phyloP scores from a whole-genome alignment of 352 stramenopile genomes.

The Globisporangium irregulare region DNA sequence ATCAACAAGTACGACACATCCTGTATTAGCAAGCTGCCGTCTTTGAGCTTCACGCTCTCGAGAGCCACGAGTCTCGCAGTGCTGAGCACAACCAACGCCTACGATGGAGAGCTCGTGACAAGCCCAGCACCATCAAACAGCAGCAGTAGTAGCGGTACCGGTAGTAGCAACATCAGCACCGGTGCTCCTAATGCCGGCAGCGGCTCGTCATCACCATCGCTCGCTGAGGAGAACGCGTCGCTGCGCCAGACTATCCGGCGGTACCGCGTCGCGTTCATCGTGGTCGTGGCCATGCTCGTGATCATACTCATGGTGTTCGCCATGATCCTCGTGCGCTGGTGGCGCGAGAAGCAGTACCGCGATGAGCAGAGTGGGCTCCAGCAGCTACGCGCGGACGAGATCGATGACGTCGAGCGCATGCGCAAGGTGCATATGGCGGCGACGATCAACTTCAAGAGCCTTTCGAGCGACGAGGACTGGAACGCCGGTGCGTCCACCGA shows the following conservation, averaged over 20 bases:
- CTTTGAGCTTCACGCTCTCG: slow-evolving; percentile 34
- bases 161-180: slow-evolving; percentile 14
- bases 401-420: not conserved
- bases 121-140: slow-evolving; percentile 1
- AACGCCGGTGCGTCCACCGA: not conserved
- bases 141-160: slow-evolving; percentile 12
- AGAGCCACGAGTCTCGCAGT: slow-evolving; percentile 30
- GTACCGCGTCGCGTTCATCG: slow-evolving; percentile 16
- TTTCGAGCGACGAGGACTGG: slow-evolving; percentile 15
- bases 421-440: slow-evolving; percentile 7
- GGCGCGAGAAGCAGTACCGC: slow-evolving; percentile 19
- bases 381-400: slow-evolving; percentile 1
- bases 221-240: slow-evolving; percentile 16
- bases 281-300: slow-evolving; percentile 8
- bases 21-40: slow-evolving; percentile 38
- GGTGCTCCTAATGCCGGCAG: slow-evolving; percentile 8
- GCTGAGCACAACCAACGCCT: slow-evolving; percentile 47
- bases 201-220: slow-evolving; percentile 10
- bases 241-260: not conserved
- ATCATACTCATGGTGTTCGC: slow-evolving; percentile 12
- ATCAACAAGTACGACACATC: slow-evolving; percentile 49
- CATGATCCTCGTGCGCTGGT: slow-evolving; percentile 14
- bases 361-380: slow-evolving; percentile 10
- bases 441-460: slow-evolving; percentile 13
- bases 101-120: slow-evolving; percentile 33